Evolutionary conservation across 192 early-diverging fungal genomes (phyloP).

Genomic region (Mortierella hygrophila): DNA sequence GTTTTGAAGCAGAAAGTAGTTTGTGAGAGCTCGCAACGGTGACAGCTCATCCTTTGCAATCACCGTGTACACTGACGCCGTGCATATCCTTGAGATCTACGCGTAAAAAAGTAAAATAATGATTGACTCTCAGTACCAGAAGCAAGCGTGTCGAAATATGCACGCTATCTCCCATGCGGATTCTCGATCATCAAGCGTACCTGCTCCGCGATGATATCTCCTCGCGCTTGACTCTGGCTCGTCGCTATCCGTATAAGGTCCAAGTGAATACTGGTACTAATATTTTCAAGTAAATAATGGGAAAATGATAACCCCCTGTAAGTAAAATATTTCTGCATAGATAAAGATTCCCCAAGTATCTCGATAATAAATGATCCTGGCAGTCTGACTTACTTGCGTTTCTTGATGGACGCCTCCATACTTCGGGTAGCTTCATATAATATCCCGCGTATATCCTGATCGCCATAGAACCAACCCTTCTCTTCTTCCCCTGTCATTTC

Average conservation of each 20-base stretch:
- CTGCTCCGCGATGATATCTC: constrained; percentile 20
- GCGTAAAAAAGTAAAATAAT: neutral
- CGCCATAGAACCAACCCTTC: constrained; percentile 9
- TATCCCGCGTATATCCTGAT: constrained; percentile 13
- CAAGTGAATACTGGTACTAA: constrained; percentile 31
- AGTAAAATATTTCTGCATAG: neutral
- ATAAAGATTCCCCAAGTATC: neutral
- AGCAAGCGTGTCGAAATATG: neutral
- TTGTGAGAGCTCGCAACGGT: constrained; percentile 22
- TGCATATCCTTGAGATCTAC: constrained; percentile 34
- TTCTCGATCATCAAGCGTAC: neutral
- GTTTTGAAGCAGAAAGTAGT: constrained; percentile 33
- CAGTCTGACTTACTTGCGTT: constrained; percentile 17
- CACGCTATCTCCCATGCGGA: neutral
- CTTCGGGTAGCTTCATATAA: constrained; percentile 10
- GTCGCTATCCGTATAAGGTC: constrained; percentile 40
- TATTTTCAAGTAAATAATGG: no score
- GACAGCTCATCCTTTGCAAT: constrained; percentile 23
- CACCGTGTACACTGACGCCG: constrained; percentile 38
- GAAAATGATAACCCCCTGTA: neutral
- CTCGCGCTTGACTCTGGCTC: neutral
- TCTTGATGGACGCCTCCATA: constrained; percentile 23
- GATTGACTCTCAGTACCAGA: neutral
- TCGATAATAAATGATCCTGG: neutral
- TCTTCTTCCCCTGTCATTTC: neutral